Evolutionary conservation across 352 stramenopile species (phyloP), one percentile per base, ranked within the genome.

Genomic region (Phytophthora pini): DNA sequence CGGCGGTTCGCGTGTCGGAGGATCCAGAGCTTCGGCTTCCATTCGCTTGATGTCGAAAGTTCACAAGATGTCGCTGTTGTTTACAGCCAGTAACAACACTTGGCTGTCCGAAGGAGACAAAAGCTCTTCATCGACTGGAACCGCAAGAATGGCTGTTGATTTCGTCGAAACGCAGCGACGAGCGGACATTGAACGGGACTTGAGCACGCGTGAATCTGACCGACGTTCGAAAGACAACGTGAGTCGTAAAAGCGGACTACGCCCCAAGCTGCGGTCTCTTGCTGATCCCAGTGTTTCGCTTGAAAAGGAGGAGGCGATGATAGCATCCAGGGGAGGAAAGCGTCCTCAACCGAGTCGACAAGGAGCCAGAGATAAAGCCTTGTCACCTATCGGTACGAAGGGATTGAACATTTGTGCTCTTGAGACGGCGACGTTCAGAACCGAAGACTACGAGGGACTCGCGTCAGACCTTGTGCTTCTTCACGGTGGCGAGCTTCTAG

Each of bases 391-490:
- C 15, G 26, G 52, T 6, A 32, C 11, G 3, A 31, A n/a, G 32
- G 27, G 31, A 29, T 5, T 43, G 8, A 41, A 24, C 10, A 15
- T 20, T 17, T 22, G 45, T 48, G 24, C 10, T 7, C 29, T 51
- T 2, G 49, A 63, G 24, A 68, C 62, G 17, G 56, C 56, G 5
- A 88, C 81, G 7, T 89, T 81, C 53, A 68, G 81, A 2, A 68
- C 70, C 4, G 76, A 88, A 47, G 81, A 89, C 59, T 89, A 89
- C 44, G 68, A 84, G 39, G 79, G 69, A 1, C 55, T 89, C 1
- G 41, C 69, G 10, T 89, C 81, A 5, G 73, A 80, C 24, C 46
- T 88, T 24, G 72, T 87, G 1, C 45, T 88, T 29, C 46, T 80
- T 7, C 70, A 76, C 4, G 57, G 47, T 2, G 79, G 81, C 12